Conservation (phyloP, 257 asterid species). For the Paulownia fortunei region DNA sequence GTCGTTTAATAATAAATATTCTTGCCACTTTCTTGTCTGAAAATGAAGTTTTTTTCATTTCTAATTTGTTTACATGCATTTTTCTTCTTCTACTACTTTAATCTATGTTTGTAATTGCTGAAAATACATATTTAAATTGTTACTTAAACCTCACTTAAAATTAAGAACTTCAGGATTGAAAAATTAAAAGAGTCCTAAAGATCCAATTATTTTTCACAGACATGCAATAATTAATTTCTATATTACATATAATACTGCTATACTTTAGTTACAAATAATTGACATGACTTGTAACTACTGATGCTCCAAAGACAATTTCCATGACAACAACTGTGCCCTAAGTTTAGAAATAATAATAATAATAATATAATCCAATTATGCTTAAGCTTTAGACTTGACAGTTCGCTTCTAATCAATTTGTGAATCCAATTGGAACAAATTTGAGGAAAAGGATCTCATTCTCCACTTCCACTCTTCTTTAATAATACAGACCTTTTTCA, state of each 20-base stretch:
- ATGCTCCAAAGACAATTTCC: slow-evolving; percentile 13
- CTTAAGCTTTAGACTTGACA: slow-evolving; percentile 32
- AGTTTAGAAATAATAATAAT: too few relatives aligned
- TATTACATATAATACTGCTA: too few relatives aligned
- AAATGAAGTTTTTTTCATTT: too few relatives aligned
- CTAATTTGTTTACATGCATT: neutral
- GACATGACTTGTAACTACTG: slow-evolving; percentile 24
- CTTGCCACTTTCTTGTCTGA: neutral
- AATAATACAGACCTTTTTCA: neutral
- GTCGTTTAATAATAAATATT: too few relatives aligned
- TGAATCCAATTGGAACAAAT: neutral
- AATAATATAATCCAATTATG: slow-evolving; percentile 9
- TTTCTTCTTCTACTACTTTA: neutral
- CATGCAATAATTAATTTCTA: too few relatives aligned
- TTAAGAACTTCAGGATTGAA: too few relatives aligned
- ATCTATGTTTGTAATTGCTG: neutral
- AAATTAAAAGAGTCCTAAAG: too few relatives aligned
- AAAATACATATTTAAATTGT: neutral
- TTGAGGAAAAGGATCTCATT: slow-evolving; percentile 34
- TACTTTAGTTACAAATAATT: neutral
- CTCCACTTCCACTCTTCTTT: neutral
- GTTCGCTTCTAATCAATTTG: slow-evolving; percentile 21
- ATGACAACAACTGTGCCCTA: neutral
- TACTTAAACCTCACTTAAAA: too few relatives aligned
- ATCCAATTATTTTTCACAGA: too few relatives aligned